phyloP scores from a whole-genome alignment of 148 eudicot species.

The Chenopodium formosanum region DNA sequence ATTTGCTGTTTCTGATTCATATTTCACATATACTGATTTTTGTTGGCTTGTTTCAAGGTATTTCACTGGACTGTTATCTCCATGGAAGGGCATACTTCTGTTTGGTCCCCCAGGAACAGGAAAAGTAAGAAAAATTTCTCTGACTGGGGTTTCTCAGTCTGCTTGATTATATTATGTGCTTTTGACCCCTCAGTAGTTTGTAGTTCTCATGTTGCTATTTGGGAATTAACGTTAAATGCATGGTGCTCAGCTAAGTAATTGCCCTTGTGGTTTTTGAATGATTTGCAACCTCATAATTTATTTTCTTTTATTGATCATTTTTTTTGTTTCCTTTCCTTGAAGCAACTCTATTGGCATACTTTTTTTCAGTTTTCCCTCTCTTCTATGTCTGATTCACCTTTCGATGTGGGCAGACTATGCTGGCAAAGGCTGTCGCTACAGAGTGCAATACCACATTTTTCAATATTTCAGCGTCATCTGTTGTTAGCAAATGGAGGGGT shows the following conservation, averaged over 20 bases:
- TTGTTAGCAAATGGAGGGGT: conserved; percentile 99
- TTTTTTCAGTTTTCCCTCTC: not conserved
- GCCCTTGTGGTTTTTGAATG: no score
- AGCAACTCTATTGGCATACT: not conserved
- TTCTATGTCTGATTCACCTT: conserved; percentile 9
- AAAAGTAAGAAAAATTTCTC: conserved; percentile 51
- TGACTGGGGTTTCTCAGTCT: not conserved
- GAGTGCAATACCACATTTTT: conserved; percentile 99
- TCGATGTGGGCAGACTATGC: conserved; percentile 76
- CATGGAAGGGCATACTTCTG: conserved; percentile 98
- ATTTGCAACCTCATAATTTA: no score
- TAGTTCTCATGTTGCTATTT: not conserved
- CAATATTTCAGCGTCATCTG: conserved; percentile 97
- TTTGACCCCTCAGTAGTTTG: no score
- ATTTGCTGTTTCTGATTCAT: not conserved
- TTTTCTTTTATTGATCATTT: not conserved
- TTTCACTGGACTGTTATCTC: conserved; percentile 87
- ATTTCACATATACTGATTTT: conserved; percentile 11
- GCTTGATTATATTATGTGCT: not conserved
- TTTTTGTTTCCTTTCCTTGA: not conserved
- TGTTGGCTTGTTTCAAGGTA: conserved; percentile 47
- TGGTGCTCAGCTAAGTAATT: not conserved
- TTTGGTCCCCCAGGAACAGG: conserved; percentile 99
- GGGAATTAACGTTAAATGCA: no score
- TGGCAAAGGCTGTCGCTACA: conserved; percentile 99